Evolutionary conservation across 2,329 filamentous ascomycete genomes (phyloP), one percentile per base, ranked within the genome.

Genomic region (Dactylellina leptospora): DNA sequence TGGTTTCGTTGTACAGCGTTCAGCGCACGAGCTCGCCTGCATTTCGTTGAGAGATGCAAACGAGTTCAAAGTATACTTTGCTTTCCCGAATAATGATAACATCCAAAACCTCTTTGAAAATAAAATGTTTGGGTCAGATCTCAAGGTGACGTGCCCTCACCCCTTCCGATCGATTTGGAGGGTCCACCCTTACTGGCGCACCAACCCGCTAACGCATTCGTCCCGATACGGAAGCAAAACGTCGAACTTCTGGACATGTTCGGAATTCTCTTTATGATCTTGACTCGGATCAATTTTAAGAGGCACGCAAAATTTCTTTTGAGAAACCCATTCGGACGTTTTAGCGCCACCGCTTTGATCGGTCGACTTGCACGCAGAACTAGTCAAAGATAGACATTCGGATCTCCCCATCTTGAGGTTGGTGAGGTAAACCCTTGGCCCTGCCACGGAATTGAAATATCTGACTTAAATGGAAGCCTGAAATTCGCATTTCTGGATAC

Each of bases 201-300:
- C n/a, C n/a, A n/a, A n/a, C n/a, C n/a, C n/a, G n/a, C n/a, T n/a
- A n/a, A n/a, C n/a, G 18, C 48, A 53, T 8, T 11, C 30, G n/a
- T 33, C 27, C 51, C n/a, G 20, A 38, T 38, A 55, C 51, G 28
- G 50, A 2, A 36, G 50, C 50, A 38, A 54, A 54, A 38, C 50
- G 28, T 54, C 16, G 36, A 38, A 38, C 2, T n/a, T 36, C n/a
- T 3, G 48, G 48, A 53, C 11, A 20, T 33, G 8, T 53, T 53
- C 48, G 48, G 48, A 4, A 13, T 18, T 18, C 36, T 25, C 9
- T 18, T 18, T 2, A 3, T 36, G n/a, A 20, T 5, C 48, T 56
- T 42, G 36, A 42, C 36, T 56, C 22, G 20, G 10, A 42, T 16
- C n/a, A n/a, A n/a, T n/a, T n/a, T n/a, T 13, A 33, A 13, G 30